Conservation (phyloP, 257 asterid genomes). For the Nicotiana paniculata region DNA sequence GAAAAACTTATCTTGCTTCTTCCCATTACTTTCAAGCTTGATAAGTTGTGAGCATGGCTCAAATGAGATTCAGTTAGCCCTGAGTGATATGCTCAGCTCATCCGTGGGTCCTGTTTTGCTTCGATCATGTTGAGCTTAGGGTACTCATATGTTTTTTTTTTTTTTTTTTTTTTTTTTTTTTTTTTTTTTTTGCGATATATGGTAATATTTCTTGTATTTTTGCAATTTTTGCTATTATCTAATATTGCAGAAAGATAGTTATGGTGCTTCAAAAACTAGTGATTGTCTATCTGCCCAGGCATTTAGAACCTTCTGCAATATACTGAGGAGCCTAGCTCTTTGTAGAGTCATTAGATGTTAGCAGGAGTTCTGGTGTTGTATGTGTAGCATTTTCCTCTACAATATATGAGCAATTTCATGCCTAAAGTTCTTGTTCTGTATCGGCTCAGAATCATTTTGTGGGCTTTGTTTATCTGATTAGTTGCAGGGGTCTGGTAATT, state of each 20-base stretch:
- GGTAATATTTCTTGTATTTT: conserved; percentile 14
- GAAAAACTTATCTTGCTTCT: conserved; percentile 62
- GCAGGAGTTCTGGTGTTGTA: conserved; percentile 46
- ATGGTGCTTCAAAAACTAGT: conserved; percentile 30
- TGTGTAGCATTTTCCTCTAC: conserved; percentile 15
- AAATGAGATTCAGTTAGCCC: conserved; percentile 77
- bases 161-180: not conserved
- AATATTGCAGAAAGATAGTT: conserved; percentile 37
- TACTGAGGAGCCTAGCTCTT: conserved; percentile 16
- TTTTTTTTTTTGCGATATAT: conserved; percentile 23
- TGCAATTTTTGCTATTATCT: conserved; percentile 9
- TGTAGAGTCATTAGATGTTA: conserved; percentile 26
- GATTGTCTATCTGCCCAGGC: conserved; percentile 21
- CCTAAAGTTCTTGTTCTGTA: not conserved
- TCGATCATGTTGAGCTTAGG: conserved; percentile 55
- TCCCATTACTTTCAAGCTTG: conserved; percentile 75
- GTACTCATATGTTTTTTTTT: conserved; percentile 3
- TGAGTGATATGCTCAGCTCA: conserved; percentile 76
- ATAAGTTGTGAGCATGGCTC: conserved; percentile 97
- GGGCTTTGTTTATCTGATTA: conserved; percentile 3
- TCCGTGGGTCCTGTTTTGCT: conserved; percentile 87
- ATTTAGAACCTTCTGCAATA: conserved; percentile 24
- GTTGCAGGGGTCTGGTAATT: not conserved
- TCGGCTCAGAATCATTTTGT: not conserved
- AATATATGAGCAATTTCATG: conserved; percentile 10